phyloP scores from a whole-genome alignment of 148 eudicot species.

The Chenopodium album region DNA sequence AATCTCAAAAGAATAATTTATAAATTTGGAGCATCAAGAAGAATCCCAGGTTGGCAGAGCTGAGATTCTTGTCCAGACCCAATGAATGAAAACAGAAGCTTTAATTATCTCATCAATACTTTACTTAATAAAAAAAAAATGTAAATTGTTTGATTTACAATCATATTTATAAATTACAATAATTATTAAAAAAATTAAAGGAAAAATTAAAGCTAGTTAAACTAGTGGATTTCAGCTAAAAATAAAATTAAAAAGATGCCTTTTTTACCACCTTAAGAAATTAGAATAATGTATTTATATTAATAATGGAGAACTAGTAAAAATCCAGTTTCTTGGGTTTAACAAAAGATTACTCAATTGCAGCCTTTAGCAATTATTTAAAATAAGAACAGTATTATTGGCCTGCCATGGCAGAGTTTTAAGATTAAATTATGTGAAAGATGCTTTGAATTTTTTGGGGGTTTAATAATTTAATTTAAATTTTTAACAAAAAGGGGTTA shows the following conservation, averaged over 20 bases:
- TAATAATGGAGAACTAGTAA: slow-evolving; percentile 29
- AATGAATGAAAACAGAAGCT: slow-evolving; percentile 36
- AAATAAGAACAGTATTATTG: slow-evolving; percentile 27
- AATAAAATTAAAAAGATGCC: slow-evolving; percentile 33
- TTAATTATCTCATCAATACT: slow-evolving; percentile 15
- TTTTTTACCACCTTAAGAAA: slow-evolving; percentile 16
- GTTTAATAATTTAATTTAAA: neutral
- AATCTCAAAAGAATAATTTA: neutral
- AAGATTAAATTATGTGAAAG: slow-evolving; percentile 19
- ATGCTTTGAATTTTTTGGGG: slow-evolving; percentile 37
- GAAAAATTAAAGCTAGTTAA: slow-evolving; percentile 10
- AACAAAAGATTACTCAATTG: slow-evolving; percentile 32
- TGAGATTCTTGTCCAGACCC: slow-evolving; percentile 50
- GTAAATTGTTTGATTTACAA: slow-evolving; percentile 2
- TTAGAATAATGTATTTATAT: slow-evolving; percentile 1
- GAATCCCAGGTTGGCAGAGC: slow-evolving; percentile 65
- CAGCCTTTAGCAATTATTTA: slow-evolving; percentile 25
- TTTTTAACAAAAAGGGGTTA: slow-evolving; percentile 7
- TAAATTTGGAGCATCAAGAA: slow-evolving; percentile 19
- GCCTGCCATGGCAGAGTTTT: slow-evolving; percentile 28
- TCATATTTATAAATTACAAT: neutral
- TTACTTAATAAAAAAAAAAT: neutral
- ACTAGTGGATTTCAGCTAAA: slow-evolving; percentile 44
- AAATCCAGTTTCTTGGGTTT: slow-evolving; percentile 41
- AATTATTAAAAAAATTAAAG: neutral